A percentile compares a stretch with the other conserved stretches of the same genome.
phyloP scores from a whole-genome alignment of 179 eudicot genomes.

The Drosera spatulata region DNA sequence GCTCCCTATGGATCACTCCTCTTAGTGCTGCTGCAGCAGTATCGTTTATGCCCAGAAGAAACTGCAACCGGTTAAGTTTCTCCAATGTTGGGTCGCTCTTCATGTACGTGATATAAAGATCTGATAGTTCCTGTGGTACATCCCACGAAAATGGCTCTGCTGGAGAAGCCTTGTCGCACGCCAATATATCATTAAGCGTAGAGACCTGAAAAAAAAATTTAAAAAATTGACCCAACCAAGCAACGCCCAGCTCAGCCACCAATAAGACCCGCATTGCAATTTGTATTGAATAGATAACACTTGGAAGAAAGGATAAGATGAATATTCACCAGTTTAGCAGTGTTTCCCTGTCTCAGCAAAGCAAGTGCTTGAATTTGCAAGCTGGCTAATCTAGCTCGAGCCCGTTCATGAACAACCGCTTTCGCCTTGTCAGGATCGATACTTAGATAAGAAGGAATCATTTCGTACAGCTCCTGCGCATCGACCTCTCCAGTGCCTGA shows the following conservation, averaged over 20 bases:
- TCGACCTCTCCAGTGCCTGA: slow-evolving; percentile 96
- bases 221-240: not conserved
- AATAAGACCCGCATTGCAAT: not conserved
- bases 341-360: slow-evolving; percentile 73
- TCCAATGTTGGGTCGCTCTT: slow-evolving; percentile 55
- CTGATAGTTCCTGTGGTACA: slow-evolving; percentile 62
- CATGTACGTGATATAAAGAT: slow-evolving; percentile 53
- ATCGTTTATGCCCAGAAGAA: slow-evolving; percentile 65
- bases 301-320: not conserved
- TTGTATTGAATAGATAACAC: not conserved
- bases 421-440: slow-evolving; percentile 66
- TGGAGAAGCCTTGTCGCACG: slow-evolving; percentile 93
- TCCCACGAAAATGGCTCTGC: slow-evolving; percentile 83
- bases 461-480: slow-evolving; percentile 80
- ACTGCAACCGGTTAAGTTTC: slow-evolving; percentile 54
- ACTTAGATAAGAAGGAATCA: slow-evolving; percentile 67
- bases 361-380: slow-evolving; percentile 85
- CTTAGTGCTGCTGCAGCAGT: slow-evolving; percentile 49
- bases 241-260: not conserved
- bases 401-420: slow-evolving; percentile 65
- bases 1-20: slow-evolving; percentile 30
- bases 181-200: slow-evolving; percentile 69
- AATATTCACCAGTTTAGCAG: slow-evolving; percentile 58
- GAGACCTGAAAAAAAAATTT: slow-evolving; percentile 34
- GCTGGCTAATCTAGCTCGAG: slow-evolving; percentile 50